Conservation (phyloP, 148 eudicot species). For the Beta vulgaris region DNA sequence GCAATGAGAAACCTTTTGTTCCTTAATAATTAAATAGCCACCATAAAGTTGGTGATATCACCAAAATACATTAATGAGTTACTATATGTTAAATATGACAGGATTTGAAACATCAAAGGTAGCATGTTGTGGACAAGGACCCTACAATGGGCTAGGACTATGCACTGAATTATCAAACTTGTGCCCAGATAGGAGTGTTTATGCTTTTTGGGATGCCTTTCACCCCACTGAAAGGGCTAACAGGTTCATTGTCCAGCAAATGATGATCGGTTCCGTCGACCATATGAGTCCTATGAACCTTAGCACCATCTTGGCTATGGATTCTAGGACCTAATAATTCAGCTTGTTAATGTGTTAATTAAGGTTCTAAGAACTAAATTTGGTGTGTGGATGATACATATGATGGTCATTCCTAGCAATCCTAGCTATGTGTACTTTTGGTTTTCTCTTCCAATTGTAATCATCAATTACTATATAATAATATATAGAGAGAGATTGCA, state of each 20-base stretch:
- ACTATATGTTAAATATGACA: not conserved
- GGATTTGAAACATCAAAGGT: slow-evolving; percentile 64
- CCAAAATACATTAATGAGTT: not conserved
- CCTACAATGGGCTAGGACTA: slow-evolving; percentile 62
- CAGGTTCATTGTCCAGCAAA: slow-evolving; percentile 51
- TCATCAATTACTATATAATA: not conserved
- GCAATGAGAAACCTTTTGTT: not conserved
- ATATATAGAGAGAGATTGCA: too few species aligned
- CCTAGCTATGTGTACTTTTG: not conserved
- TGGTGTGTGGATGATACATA: not conserved
- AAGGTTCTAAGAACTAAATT: not conserved
- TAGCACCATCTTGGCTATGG: slow-evolving; percentile 61
- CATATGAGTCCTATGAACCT: slow-evolving; percentile 83
- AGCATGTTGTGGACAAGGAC: slow-evolving; percentile 91
- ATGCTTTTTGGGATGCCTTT: slow-evolving; percentile 76
- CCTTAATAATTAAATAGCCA: slow-evolving; percentile 16
- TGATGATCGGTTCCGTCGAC: slow-evolving; percentile 43
- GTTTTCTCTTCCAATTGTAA: not conserved
- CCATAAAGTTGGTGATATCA: slow-evolving; percentile 16
- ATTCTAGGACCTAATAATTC: slow-evolving; percentile 22
- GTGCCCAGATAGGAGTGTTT: slow-evolving; percentile 44
- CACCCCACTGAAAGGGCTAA: slow-evolving; percentile 75
- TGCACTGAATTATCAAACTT: slow-evolving; percentile 54
- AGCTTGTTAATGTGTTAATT: not conserved
- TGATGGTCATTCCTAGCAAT: not conserved